Base-by-base conservation (phyloP, 495 filamentous ascomycete species). In the Penicillium parvum region DNA sequence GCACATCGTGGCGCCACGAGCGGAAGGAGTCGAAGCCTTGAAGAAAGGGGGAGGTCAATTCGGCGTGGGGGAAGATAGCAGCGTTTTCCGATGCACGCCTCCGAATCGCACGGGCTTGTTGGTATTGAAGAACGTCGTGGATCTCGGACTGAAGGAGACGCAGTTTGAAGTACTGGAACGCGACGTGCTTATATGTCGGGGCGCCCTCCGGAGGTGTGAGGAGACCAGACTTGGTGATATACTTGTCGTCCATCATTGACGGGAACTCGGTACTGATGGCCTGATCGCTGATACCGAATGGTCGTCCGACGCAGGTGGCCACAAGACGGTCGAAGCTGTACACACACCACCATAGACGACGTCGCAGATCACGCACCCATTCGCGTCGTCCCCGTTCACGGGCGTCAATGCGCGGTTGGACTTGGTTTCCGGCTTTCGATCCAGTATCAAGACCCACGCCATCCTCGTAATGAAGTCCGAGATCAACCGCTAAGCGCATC, bases 81-180 rank as follows among this genome's bases (percentile, higher is more conserved):
- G 67, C 58, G 19, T 64, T 57, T 53, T 83, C 81, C 39, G 81
- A 74, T 4, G 78, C 79, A 9, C 61, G 56, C 40, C 64, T 60
- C 26, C 65, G 58, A 10, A 64, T 60, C 28, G 66, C 64, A n/a
- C 69, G 66, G 0, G 86, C 79, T 59, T 95, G 90, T 34, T 92
- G 86, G 57, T 89, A 85, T 60, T 96, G 91, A 32, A 96, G 67
- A 4, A 97, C 91, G 58, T 96, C 88, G 23, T 96, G 74, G 35
- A 97, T 95, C 61, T 97, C 91, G 0, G 91, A 96, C 65, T 97
- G 91, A 16, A 97, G 72, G 14, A 96, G 73, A n/a, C 91, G 79
- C 4, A 96, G 73, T 33, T 88, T 83, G 67, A 95, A 89, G 59
- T 97, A 97, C 47, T 96, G 91, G 51, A 90, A 80, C 4, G 89